Conservation (phyloP, 2,329 filamentous ascomycete species). For the Corynespora cassiicola region DNA sequence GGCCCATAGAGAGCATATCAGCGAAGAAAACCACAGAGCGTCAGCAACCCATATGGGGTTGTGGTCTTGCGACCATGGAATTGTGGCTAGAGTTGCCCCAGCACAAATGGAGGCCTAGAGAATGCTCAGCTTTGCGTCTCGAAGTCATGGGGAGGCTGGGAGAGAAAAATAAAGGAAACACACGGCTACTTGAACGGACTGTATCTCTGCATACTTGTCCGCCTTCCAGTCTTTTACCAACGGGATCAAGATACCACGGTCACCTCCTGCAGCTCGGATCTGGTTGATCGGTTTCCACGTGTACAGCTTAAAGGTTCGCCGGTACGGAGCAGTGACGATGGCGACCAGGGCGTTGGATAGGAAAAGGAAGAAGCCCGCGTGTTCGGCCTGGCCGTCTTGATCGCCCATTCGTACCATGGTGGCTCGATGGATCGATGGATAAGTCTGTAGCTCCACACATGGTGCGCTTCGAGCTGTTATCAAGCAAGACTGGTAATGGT, state of each 20-base stretch:
- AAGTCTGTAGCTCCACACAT: neutral
- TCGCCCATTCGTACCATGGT: conserved; percentile 8
- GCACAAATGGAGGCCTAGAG: conserved; percentile 34
- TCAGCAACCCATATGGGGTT: conserved; percentile 28
- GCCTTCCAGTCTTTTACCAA: conserved; percentile 28
- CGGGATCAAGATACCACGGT: conserved; percentile 21
- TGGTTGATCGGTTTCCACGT: conserved; percentile 34
- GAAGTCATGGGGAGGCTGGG: neutral
- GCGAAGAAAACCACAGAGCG: conserved; percentile 30
- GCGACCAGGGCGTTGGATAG: conserved; percentile 6
- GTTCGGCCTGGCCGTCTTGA: conserved; percentile 1
- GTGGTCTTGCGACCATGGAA: conserved; percentile 23
- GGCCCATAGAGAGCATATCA: conserved; percentile 34
- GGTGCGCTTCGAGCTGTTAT: neutral
- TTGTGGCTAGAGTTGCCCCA: conserved; percentile 27
- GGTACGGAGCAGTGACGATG: conserved; percentile 31
- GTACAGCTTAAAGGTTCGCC: conserved; percentile 37
- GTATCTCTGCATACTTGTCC: conserved; percentile 36
- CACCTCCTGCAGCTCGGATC: conserved; percentile 24
- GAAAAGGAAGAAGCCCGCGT: conserved; percentile 6
- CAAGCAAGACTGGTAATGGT: neutral
- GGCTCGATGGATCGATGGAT: neutral
- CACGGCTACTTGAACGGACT: conserved; percentile 33
- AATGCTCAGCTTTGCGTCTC: neutral
- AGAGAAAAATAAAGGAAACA: conserved; percentile 5